A percentile compares a stretch with the other conserved stretches of the same genome.
Evolutionary conservation across 2,329 filamentous ascomycete genomes (phyloP).

Genomic region (Trichoderma sp.): DNA sequence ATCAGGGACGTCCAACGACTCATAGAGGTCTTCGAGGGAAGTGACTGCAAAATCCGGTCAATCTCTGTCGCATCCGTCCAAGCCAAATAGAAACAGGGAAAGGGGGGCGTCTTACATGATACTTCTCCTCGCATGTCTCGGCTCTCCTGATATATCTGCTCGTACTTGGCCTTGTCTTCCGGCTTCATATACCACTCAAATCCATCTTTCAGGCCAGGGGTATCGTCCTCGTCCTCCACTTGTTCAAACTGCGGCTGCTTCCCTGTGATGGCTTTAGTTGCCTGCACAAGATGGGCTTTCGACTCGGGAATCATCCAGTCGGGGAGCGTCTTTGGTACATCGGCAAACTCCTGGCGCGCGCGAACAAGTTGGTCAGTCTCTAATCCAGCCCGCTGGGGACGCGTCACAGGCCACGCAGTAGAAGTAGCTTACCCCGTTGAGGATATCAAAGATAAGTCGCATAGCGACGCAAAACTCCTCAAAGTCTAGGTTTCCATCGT

Average conservation of each 20-base stretch:
- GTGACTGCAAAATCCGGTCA: constrained; percentile 55
- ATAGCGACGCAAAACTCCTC: constrained; percentile 99
- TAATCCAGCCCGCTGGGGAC: not conserved
- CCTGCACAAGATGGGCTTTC: constrained; percentile 86
- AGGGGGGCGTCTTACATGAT: constrained; percentile 55
- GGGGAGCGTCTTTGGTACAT: constrained; percentile 81
- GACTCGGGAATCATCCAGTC: constrained; percentile 98
- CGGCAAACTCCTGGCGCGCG: constrained; percentile 69
- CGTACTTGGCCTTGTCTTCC: constrained; percentile 86
- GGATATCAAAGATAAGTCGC: constrained; percentile 93
- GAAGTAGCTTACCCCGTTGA: constrained; percentile 73
- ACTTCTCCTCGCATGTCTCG: constrained; percentile 83
- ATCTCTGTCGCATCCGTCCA: not conserved
- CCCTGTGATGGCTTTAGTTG: constrained; percentile 73
- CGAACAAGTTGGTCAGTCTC: not conserved
- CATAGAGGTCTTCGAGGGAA: constrained; percentile 79
- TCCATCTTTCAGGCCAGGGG: constrained; percentile 83
- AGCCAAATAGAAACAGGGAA: not conserved
- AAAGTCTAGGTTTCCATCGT: constrained; percentile 96
- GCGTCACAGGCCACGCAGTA: not conserved
- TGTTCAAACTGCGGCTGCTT: constrained; percentile 80
- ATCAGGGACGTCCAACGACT: constrained; percentile 70
- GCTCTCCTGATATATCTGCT: constrained; percentile 94
- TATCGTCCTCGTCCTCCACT: constrained; percentile 79
- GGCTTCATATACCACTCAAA: constrained; percentile 99